A percentile compares a stretch with the other conserved stretches of the same genome.
phyloP scores from a whole-genome alignment of 192 early-diverging fungal genomes.

The Gaertneriomyces semiglobifer region DNA sequence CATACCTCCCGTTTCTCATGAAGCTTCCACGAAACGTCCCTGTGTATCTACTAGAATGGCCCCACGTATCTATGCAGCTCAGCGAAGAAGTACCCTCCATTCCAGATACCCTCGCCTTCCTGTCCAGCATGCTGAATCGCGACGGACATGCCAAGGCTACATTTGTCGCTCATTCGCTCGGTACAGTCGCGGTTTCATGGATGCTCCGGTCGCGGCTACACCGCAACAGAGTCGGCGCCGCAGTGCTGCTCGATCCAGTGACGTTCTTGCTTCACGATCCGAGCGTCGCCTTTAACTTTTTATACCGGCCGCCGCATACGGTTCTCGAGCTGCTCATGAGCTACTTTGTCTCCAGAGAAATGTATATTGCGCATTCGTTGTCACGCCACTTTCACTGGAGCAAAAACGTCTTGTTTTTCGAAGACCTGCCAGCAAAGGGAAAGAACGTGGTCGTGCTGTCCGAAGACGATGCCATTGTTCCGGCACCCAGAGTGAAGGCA shows the following conservation, averaged over 20 bases:
- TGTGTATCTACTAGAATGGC: slow-evolving; percentile 46
- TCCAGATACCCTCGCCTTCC: slow-evolving; percentile 46
- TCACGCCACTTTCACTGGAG: slow-evolving; percentile 41
- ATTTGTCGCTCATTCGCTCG: slow-evolving; percentile 65
- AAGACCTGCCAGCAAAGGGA: slow-evolving; percentile 29
- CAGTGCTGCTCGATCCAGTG: slow-evolving; percentile 66
- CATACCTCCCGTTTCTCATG: slow-evolving; percentile 53
- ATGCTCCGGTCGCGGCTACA: slow-evolving; percentile 26
- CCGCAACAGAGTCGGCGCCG: not conserved
- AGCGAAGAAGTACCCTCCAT: slow-evolving; percentile 52
- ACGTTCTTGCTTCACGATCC: slow-evolving; percentile 62
- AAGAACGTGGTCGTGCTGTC: slow-evolving; percentile 16
- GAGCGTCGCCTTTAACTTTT: slow-evolving; percentile 57
- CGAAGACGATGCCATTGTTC: slow-evolving; percentile 15
- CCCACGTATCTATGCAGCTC: slow-evolving; percentile 65
- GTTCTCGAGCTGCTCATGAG: slow-evolving; percentile 43
- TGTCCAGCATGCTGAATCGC: slow-evolving; percentile 44
- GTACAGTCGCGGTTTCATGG: slow-evolving; percentile 57
- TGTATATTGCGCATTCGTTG: slow-evolving; percentile 61
- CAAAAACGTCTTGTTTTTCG: slow-evolving; percentile 31
- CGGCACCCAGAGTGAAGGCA: not conserved
- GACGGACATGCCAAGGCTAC: slow-evolving; percentile 47
- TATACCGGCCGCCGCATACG: slow-evolving; percentile 32
- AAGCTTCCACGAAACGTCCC: slow-evolving; percentile 32
- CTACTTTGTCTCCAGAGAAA: slow-evolving; percentile 57